Base-by-base conservation (phyloP, 805 yeast species). In the Wickerhamiella dianesei region DNA sequence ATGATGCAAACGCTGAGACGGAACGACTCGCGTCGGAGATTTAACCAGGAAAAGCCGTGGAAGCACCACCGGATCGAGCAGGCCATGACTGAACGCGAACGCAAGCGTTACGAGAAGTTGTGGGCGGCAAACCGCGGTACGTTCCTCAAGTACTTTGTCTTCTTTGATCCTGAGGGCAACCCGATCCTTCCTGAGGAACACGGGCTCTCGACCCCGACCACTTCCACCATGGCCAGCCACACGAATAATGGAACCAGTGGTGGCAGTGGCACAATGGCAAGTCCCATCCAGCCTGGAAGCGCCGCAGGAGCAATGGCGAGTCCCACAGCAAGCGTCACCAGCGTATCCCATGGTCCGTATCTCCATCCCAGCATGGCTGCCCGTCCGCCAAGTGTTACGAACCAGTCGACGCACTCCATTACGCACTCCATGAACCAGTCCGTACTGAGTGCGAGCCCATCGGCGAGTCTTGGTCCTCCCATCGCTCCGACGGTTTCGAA, bases 11-110 rank as follows among this genome's bases (percentile, higher is more conserved):
- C 56, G 13, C 57, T 65, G 59, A 55, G 69, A 20, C 66, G 63
- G 45, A 71, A 69, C 50, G 67, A 63, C 25, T 62, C 65, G 48
- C 67, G 66, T 48, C 58, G 67, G 16, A 62, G 63, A 21, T 87
- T 88, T 62, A 81, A 88, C 59, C 94, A 82, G 57, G 84, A 82
- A 50, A 86, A 87, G 62, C 97, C 97, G 0, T 87, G 96, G 96
- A 87, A 88, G 56, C 79, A 80, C 56, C 96, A 86, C 63, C 69
- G 68, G 25, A 82, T 77, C 50, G 68, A 78, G 4, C 57, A 52
- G 59, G 68, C 53, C 61, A 67, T 72, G 35, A 61, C 68, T 2
- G 70, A 64, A n/a, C 52, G 55, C 14, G 97, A 92, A 60, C 72
- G 84, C 49, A 87, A 87, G 59, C 65, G 97, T 36, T 92, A 89